A percentile compares a stretch with the other conserved stretches of the same genome.
phyloP scores from a whole-genome alignment of 306 rosid genomes.

The Begonia masoniana region DNA sequence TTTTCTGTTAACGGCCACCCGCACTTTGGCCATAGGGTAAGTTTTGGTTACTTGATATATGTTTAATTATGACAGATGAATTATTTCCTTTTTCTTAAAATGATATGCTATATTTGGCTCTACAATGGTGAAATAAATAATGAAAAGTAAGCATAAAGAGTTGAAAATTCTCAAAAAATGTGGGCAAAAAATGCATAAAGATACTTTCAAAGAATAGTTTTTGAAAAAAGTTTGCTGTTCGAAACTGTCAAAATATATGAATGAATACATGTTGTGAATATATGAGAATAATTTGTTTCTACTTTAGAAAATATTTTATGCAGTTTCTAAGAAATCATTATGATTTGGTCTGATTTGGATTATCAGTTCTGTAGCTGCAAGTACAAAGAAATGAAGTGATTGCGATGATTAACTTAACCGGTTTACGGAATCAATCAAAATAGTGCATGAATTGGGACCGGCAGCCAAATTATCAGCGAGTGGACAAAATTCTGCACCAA shows the following conservation, averaged over 20 bases:
- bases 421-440: slow-evolving; percentile 68
- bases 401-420: slow-evolving; percentile 76
- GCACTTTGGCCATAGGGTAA: slow-evolving; percentile 43
- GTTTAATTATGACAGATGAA: no score
- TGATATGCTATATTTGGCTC: no score
- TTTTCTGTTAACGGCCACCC: slow-evolving; percentile 58
- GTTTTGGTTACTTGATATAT: slow-evolving; percentile 4
- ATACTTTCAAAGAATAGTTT: no score
- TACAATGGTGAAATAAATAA: no score
- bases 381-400: slow-evolving; percentile 91
- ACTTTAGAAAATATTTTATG: not conserved
- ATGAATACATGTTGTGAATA: no score
- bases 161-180: no score
- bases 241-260: no score
- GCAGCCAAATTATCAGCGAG: slow-evolving; percentile 36
- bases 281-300: no score
- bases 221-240: no score
- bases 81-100: no score
- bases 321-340: not conserved
- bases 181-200: no score
- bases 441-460: slow-evolving; percentile 59
- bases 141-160: no score
- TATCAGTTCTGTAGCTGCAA: slow-evolving; percentile 44
- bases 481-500: slow-evolving; percentile 22
- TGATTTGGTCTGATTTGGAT: not conserved